A percentile compares a stretch with the other conserved stretches of the same genome.
These are phyloP conservation scores for Aegle marmelos DNA, from an alignment of 345 rosid genomes.

Conservation along the genomic window DNA sequence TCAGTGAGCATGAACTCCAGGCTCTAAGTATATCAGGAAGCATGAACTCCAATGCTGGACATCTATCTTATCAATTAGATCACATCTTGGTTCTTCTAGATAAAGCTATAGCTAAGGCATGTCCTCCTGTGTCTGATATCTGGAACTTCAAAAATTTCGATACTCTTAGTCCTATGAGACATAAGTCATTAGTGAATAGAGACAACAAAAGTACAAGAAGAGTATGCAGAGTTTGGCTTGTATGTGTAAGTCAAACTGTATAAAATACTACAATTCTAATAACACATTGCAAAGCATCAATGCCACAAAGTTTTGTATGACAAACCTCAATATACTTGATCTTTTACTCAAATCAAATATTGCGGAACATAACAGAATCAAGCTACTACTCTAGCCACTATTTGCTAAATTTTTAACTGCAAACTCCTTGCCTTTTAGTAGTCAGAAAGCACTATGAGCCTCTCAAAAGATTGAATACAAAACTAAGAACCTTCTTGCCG, in stretches of 20 bases:
- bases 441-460: slow-evolving; percentile 12
- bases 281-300: slow-evolving; percentile 20
- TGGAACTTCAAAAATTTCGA: slow-evolving; percentile 24
- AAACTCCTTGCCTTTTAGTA: slow-evolving; percentile 8
- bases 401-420: slow-evolving; percentile 17
- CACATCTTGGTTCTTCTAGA: slow-evolving; percentile 27
- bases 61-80: slow-evolving; percentile 22
- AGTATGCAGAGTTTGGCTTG: slow-evolving; percentile 4
- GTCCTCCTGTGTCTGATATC: slow-evolving; percentile 17
- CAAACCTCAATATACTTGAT: too few species aligned
- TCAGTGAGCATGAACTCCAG: slow-evolving; percentile 23
- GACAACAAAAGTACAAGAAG: too few species aligned
- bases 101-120: slow-evolving; percentile 27
- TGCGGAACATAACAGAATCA: slow-evolving; percentile 12
- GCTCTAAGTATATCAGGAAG: slow-evolving; percentile 23
- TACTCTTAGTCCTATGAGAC: slow-evolving; percentile 24
- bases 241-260: slow-evolving; percentile 20
- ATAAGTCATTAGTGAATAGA: slow-evolving; percentile 3
- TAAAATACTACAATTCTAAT: slow-evolving; percentile 10
- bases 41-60: slow-evolving; percentile 21
- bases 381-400: slow-evolving; percentile 24
- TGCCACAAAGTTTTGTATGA: slow-evolving; percentile 21
- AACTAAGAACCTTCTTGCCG: slow-evolving; percentile 18
- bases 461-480: slow-evolving; percentile 10
- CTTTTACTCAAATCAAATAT: too few species aligned